Percentiles rank a stretch among this genome's conserved stretches.
Conservation (phyloP, 345 rosid species). For the Physaria fendleri region DNA sequence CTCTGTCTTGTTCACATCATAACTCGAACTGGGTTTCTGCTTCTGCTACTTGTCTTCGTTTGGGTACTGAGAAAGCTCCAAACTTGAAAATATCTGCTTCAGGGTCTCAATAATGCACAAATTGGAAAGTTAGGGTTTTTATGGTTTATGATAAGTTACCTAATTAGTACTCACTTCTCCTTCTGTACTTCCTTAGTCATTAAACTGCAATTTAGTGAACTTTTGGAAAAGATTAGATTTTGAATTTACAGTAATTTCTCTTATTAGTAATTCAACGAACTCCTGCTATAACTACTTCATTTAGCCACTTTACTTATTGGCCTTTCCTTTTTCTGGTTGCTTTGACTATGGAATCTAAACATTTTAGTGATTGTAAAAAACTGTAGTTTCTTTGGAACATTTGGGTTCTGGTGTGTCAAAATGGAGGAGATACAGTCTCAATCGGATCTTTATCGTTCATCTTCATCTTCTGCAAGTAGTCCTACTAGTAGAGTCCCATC, state of each 20-base stretch:
- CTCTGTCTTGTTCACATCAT: not conserved
- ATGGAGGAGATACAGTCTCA: conserved; percentile 99
- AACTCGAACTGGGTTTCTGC: not conserved
- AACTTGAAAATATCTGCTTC: conserved; percentile 8
- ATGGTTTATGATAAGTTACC: not conserved
- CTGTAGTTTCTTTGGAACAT: conserved; percentile 5
- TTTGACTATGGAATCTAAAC: not conserved
- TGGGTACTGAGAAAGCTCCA: conserved; percentile 16
- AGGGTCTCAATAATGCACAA: not conserved
- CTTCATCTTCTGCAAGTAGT: conserved; percentile 96
- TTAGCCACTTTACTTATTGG: not conserved
- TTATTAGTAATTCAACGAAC: not conserved
- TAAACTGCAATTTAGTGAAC: conserved; percentile 14
- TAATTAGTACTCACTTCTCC: conserved; percentile 13
- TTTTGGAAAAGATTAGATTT: conserved; percentile 11
- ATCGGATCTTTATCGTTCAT: conserved; percentile 89
- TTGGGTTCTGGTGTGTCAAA: conserved; percentile 19
- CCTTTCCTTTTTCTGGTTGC: not conserved
- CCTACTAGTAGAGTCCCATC: conserved; percentile 96
- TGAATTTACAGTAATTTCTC: not conserved
- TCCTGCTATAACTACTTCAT: not conserved
- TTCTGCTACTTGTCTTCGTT: conserved; percentile 11
- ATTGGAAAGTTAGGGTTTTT: conserved; percentile 5
- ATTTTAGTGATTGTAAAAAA: not conserved
- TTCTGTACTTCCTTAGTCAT: not conserved